Conservation (phyloP, 306 rosid genomes). For the Bauhinia variegata region DNA sequence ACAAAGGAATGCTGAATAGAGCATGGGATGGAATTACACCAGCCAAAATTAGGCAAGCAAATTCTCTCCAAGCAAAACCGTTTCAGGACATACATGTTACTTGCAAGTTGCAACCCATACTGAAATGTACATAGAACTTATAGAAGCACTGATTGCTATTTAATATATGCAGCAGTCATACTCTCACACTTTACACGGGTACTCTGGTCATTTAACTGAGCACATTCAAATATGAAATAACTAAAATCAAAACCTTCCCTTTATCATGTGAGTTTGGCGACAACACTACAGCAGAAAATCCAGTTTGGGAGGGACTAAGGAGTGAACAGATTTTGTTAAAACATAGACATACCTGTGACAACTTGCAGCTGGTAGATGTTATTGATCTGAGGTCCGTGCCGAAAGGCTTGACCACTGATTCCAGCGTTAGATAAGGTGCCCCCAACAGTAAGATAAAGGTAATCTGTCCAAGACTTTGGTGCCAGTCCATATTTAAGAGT, state of each 20-base stretch:
- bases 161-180: no score
- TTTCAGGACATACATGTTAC: no score
- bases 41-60: no score
- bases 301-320: background rate
- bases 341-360: slow-evolving; percentile 71
- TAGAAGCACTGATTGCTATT: no score
- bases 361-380: slow-evolving; percentile 79
- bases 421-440: slow-evolving; percentile 97
- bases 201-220: background rate
- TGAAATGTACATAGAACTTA: no score
- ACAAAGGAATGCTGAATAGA: no score
- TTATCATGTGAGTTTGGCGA: background rate
- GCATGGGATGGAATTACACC: no score
- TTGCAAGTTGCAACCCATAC: no score
- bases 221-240: background rate
- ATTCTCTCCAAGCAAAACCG: no score
- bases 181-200: slow-evolving; percentile 11
- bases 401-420: slow-evolving; percentile 93
- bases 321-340: slow-evolving; percentile 18
- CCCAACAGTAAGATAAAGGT: slow-evolving; percentile 90
- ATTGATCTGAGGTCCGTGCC: slow-evolving; percentile 92
- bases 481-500: slow-evolving; percentile 81
- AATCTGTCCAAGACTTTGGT: slow-evolving; percentile 98
- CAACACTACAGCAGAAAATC: slow-evolving; percentile 14
- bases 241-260: background rate